Base-by-base conservation (phyloP, 139 green algal species). In the Chlamydomonas incerta region DNA sequence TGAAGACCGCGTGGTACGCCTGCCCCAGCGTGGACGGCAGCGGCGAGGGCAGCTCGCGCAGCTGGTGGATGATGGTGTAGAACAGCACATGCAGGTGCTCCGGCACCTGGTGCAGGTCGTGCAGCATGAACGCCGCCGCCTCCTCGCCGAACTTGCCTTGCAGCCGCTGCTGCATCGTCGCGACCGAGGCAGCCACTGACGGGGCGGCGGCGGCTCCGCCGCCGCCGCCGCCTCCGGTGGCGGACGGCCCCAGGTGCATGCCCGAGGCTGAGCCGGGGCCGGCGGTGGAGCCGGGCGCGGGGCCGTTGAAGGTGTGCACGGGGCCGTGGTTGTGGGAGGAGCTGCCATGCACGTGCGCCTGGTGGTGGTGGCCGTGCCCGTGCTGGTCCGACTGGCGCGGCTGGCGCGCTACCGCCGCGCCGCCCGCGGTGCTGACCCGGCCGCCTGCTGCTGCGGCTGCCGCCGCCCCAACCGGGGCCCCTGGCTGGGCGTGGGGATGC, bases 81-180 rank as follows among this genome's bases (percentile, higher is more conserved):
- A 76, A 85, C 14, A 85, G 66, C 4, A 76, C 57, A 31, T 74
- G 65, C 23, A 76, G 47, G 65, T 67, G 46, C 34, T 67, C 34
- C 18, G 79, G 79, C 13, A 85, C 79, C 65, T 74, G 62, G 15
- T 85, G 68, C 15, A 85, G 21, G 79, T 85, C 79, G 50, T 85
- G 79, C 79, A 85, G 79, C 79, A 85, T 66, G 66, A 85, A 85
- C 5, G 79, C 79, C 31, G 79, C 79, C 31, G 79, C 79, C 31
- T 74, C 66, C 79, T 85, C 79, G 14, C 79, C 79, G 46, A 85
- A 85, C 79, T 85, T 85, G 47, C 50, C 29, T 67, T 74, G 66
- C 79, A 85, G 65, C 24, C 79, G 66, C 79, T 74, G 65, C 47
- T 76, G 79, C 79, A 85, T 85, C 31, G 66, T 47, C 11, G 66